Evolutionary conservation across 305 asterid species (phyloP), one percentile per base, ranked within the genome.

Genomic region (Nicotiana rustica): DNA sequence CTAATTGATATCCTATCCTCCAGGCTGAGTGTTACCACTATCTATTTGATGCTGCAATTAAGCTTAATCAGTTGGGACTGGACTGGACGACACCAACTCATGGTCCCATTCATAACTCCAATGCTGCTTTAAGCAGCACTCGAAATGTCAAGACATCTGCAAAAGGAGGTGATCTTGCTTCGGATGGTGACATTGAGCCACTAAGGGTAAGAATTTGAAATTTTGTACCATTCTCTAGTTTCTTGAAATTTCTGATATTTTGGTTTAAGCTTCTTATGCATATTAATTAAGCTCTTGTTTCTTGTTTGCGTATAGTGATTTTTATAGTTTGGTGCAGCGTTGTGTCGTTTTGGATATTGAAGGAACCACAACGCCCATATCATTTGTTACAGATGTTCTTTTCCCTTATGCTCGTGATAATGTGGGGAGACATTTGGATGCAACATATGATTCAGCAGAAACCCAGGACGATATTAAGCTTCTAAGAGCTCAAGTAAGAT

Each of bases 321-420:
- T 59, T 5, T 67, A 14, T 29, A 9, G 75, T 85, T 79, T 69
- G 77, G 81, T 86, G 91, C 92, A 97, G 99, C 91, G 82, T 4
- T 93, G 99, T 90, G 87, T 97, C 78, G 93, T 97, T 66, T 93
- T 97, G 86, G 99, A 95, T 90, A 97, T 95, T 47, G 99, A 97
- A 85, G 99, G 99, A 84, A 97, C 99, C 71, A 95, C 98, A 33
- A 97, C 99, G 44, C 99, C 99, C 31, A 95, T 97, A 88, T 91
- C 98, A n/a, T 95, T 93, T 82, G 99, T 95, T 12, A 88, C 95
- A 0, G 97, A 93, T 56, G 92, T 92, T 86, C 97, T 95, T 80
- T 97, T 95, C 84, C 99, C 98, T 47, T 95, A 95, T 86, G 99
- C 99, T 84, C 92, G 91, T 85, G 95, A 94, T 57, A 91, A 90